Conservation (phyloP, 306 rosid genomes). For the Cucurbita ficifolia region DNA sequence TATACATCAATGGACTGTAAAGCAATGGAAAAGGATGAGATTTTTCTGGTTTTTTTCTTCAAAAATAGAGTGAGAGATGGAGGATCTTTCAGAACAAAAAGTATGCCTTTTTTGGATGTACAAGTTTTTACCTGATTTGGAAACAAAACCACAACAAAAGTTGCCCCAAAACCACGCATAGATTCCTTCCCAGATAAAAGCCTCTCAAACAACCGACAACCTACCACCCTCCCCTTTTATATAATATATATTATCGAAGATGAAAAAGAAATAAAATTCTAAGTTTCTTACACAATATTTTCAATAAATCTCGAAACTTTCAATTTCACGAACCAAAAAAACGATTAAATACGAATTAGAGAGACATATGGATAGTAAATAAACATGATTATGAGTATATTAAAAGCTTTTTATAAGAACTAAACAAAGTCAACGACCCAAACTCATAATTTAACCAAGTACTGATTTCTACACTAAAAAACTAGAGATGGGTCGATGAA, state of each 20-base stretch:
- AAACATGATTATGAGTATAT: too few relatives aligned
- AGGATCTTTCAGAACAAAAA: neutral
- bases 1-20: neutral
- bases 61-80: neutral
- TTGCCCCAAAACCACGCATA: slow-evolving; percentile 14
- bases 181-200: slow-evolving; percentile 12
- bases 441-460: neutral
- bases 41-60: neutral
- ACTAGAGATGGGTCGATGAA: slow-evolving; percentile 12
- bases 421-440: neutral
- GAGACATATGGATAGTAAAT: too few relatives aligned
- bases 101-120: slow-evolving; percentile 30
- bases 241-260: too few relatives aligned
- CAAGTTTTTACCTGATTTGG: slow-evolving; percentile 30
- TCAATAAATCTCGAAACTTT: too few relatives aligned
- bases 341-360: too few relatives aligned
- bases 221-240: slow-evolving; percentile 6
- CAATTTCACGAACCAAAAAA: too few relatives aligned
- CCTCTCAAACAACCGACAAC: slow-evolving; percentile 41
- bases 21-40: neutral
- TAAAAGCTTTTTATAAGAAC: neutral
- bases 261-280: too few relatives aligned
- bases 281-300: too few relatives aligned
- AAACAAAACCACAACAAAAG: slow-evolving; percentile 30
- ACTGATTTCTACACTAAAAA: neutral